Evolutionary conservation across 75 land plant species (phyloP).

Genomic region (Larix kaempferi): DNA sequence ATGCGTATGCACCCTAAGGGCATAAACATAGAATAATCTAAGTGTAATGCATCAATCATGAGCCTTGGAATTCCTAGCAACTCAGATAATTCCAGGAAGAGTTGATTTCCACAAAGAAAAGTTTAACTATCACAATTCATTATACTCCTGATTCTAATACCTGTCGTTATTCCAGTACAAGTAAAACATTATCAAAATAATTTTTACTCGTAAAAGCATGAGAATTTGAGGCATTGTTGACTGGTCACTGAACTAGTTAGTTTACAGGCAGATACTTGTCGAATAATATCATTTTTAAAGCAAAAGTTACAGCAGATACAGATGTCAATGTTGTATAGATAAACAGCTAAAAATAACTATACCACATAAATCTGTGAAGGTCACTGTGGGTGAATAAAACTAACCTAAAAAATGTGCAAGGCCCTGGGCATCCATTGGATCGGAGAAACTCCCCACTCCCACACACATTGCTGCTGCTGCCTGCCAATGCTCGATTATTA

Average conservation of each 20-base stretch:
- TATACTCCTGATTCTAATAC: too few relatives aligned
- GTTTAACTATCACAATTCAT: too few relatives aligned
- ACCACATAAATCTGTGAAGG: neutral
- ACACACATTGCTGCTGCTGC: constrained; percentile 98
- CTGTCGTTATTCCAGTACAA: neutral
- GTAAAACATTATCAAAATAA: neutral
- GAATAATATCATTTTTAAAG: neutral
- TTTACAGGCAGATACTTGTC: neutral
- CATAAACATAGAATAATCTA: too few relatives aligned
- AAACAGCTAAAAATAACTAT: neutral
- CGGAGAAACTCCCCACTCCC: constrained; percentile 91
- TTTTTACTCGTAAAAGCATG: neutral
- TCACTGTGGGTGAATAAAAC: neutral
- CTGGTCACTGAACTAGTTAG: neutral
- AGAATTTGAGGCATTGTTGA: neutral
- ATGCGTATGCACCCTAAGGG: too few relatives aligned
- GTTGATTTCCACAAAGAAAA: too few relatives aligned
- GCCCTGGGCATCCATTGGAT: constrained; percentile 89
- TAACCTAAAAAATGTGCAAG: constrained; percentile 94
- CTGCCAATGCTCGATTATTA: constrained; percentile 21
- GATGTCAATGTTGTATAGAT: neutral
- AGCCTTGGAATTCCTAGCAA: too few relatives aligned
- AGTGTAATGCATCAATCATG: too few relatives aligned
- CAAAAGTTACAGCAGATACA: neutral
- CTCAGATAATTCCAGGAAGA: too few relatives aligned